These are phyloP conservation scores for Clonostachys rosea DNA, from an alignment of 2,329 filamentous ascomycete genomes.

Conservation along the genomic window DNA sequence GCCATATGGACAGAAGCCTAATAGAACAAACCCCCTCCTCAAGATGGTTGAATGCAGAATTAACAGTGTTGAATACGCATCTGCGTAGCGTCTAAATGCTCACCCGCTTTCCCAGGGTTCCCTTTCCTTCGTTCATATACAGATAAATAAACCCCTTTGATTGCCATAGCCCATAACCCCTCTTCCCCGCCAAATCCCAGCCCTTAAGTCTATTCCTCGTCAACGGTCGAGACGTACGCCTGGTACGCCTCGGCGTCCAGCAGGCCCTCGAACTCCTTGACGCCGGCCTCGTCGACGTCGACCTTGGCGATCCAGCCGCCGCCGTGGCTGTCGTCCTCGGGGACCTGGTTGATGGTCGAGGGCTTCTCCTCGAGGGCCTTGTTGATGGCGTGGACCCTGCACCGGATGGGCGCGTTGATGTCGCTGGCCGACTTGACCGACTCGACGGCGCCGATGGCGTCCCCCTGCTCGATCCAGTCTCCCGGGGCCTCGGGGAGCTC, in stretches of 20 bases:
- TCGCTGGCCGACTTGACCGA: slow-evolving; percentile 88
- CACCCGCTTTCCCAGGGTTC: neutral
- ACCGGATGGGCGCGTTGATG: slow-evolving; percentile 83
- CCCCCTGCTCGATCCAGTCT: slow-evolving; percentile 66
- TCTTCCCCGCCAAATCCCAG: neutral
- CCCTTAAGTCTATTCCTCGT: slow-evolving; percentile 23
- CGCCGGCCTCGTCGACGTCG: slow-evolving; percentile 61
- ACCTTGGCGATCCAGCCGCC: slow-evolving; percentile 95
- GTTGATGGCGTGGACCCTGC: slow-evolving; percentile 75
- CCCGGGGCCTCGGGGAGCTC: slow-evolving; percentile 73
- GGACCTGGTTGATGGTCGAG: slow-evolving; percentile 79
- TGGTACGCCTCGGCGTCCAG: slow-evolving; percentile 79
- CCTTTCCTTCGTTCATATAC: neutral
- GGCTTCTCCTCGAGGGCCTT: slow-evolving; percentile 76
- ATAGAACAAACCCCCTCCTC: neutral
- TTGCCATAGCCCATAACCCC: too few species aligned
- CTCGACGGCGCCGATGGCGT: slow-evolving; percentile 90
- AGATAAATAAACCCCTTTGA: neutral
- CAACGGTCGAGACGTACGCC: slow-evolving; percentile 51
- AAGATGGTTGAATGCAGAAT: neutral
- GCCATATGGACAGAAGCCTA: neutral
- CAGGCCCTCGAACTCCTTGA: slow-evolving; percentile 66
- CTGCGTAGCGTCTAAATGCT: neutral
- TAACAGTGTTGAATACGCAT: neutral
- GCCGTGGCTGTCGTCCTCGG: slow-evolving; percentile 69